Conservation (phyloP, 2,329 filamentous ascomycete genomes). For the Fusarium staphyleae region DNA sequence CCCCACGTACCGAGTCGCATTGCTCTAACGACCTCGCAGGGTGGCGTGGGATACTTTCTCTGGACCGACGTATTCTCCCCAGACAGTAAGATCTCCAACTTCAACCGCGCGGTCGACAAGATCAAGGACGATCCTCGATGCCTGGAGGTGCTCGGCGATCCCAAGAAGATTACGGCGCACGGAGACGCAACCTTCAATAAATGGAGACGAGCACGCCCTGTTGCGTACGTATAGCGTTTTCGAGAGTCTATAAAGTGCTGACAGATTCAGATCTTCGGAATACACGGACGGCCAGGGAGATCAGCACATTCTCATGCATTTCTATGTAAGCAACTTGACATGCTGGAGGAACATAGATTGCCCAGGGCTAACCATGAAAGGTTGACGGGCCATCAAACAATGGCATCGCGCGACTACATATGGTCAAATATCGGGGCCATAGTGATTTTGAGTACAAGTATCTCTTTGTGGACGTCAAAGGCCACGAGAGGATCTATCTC, state of each 20-base stretch:
- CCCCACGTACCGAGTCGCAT: background rate
- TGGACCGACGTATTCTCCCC: slow-evolving; percentile 85
- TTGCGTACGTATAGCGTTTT: slow-evolving; percentile 54
- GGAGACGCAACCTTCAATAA: slow-evolving; percentile 83
- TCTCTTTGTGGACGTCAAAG: slow-evolving; percentile 80
- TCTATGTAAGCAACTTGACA: slow-evolving; percentile 66
- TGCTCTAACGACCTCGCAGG: slow-evolving; percentile 53
- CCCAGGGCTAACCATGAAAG: slow-evolving; percentile 47
- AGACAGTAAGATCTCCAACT: slow-evolving; percentile 85
- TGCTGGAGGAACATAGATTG: background rate
- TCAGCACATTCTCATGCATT: slow-evolving; percentile 84
- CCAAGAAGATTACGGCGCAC: slow-evolving; percentile 77
- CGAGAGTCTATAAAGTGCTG: slow-evolving; percentile 29
- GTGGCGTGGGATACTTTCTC: slow-evolving; percentile 78
- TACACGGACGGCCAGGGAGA: slow-evolving; percentile 76
- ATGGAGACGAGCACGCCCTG: slow-evolving; percentile 74
- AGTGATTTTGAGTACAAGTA: slow-evolving; percentile 79
- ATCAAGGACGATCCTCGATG: slow-evolving; percentile 78
- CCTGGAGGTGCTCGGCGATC: slow-evolving; percentile 75
- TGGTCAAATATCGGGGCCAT: slow-evolving; percentile 71
- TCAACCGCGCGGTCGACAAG: slow-evolving; percentile 83
- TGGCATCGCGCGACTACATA: slow-evolving; percentile 79
- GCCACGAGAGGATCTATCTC: slow-evolving; percentile 69
- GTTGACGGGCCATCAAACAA: slow-evolving; percentile 78
- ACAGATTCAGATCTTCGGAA: slow-evolving; percentile 63